Conservation (phyloP, 2,329 filamentous ascomycete species). For the Penicillium brasilianum region DNA sequence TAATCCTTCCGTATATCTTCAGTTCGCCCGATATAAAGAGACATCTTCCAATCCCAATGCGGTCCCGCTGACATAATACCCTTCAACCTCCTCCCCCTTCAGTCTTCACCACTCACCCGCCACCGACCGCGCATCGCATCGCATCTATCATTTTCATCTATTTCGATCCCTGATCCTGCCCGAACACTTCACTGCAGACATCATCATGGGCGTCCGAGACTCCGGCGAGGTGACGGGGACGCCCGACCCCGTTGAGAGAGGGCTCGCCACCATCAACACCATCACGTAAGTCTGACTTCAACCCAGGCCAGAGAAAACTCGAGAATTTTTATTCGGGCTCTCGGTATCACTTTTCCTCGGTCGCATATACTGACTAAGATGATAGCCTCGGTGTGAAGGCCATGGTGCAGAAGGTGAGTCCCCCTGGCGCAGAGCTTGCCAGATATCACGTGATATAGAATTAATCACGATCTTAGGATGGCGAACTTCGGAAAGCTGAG, state of each 20-base stretch:
- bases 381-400: constrained; percentile 68
- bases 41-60: background rate
- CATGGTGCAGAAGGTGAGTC: constrained; percentile 70
- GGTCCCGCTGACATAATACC: constrained; percentile 9
- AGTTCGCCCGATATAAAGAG: no score
- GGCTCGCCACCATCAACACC: constrained; percentile 82
- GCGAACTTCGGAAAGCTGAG: constrained; percentile 86
- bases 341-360: constrained; percentile 36
- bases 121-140: constrained; percentile 20
- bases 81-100: constrained; percentile 11
- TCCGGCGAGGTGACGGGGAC: constrained; percentile 59
- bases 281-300: constrained; percentile 65
- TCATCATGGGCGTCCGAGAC: constrained; percentile 61
- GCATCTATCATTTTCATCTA: constrained; percentile 30
- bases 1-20: background rate
- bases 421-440: constrained; percentile 26
- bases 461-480: constrained; percentile 60
- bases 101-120: constrained; percentile 16
- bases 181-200: constrained; percentile 5
- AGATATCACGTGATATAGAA: constrained; percentile 40
- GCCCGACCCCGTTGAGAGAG: constrained; percentile 70
- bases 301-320: constrained; percentile 9
- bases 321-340: constrained; percentile 6
- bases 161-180: constrained; percentile 2
- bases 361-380: constrained; percentile 40